Conservation (phyloP, 352 stramenopile genomes). For the Phytophthora cactorum region DNA sequence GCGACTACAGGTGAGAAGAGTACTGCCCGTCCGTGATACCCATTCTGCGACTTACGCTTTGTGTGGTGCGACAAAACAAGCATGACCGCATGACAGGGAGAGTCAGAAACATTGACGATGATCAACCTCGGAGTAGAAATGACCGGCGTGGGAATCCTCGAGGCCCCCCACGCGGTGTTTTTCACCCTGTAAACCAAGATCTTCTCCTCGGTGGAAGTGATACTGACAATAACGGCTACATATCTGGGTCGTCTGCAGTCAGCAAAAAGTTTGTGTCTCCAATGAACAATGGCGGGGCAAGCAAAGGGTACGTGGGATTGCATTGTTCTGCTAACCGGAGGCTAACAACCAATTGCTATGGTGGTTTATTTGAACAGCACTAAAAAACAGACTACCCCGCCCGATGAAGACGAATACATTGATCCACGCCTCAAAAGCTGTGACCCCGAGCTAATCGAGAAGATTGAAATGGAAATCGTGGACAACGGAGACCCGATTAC, state of each 20-base stretch:
- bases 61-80: slow-evolving; percentile 13
- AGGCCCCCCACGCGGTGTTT: slow-evolving; percentile 47
- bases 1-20: slow-evolving; percentile 54
- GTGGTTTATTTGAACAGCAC: slow-evolving; percentile 7
- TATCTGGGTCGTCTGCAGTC: slow-evolving; percentile 42
- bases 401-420: slow-evolving; percentile 82
- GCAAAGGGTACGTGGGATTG: slow-evolving; percentile 12
- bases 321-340: neutral
- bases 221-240: slow-evolving; percentile 32
- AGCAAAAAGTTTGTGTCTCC: slow-evolving; percentile 83
- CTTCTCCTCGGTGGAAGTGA: slow-evolving; percentile 57
- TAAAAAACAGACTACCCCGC: slow-evolving; percentile 23
- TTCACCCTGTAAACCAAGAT: slow-evolving; percentile 82
- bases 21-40: neutral
- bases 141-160: slow-evolving; percentile 29
- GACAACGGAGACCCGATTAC: slow-evolving; percentile 92
- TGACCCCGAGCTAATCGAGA: slow-evolving; percentile 95
- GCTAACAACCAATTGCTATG: neutral
- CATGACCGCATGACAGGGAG: slow-evolving; percentile 53
- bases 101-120: slow-evolving; percentile 44
- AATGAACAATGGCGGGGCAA: slow-evolving; percentile 35
- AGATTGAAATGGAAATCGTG: slow-evolving; percentile 98
- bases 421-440: slow-evolving; percentile 94
- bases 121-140: slow-evolving; percentile 30
- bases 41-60: neutral